phyloP scores from a whole-genome alignment of 345 rosid genomes.

The Boechera divaricarpa region DNA sequence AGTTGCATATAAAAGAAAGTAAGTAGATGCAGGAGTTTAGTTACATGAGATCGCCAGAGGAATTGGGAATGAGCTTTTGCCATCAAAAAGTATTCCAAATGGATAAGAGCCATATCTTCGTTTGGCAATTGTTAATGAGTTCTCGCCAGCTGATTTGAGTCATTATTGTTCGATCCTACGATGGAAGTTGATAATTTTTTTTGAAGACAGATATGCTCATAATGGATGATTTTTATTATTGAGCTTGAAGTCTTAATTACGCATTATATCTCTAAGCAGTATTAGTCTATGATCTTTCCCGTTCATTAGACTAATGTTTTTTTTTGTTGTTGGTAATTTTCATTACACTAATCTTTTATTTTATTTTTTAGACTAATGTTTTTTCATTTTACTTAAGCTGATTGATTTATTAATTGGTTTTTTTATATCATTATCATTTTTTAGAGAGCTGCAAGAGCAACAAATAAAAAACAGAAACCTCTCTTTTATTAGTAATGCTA shows the following conservation, averaged over 20 bases:
- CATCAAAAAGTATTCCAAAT: not conserved
- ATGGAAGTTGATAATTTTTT: not conserved
- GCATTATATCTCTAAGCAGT: not conserved
- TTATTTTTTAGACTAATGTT: not conserved
- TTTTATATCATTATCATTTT: not conserved
- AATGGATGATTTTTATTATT: not conserved
- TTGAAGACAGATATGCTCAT: not conserved
- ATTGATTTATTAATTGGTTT: too few species aligned
- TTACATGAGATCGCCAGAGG: not conserved
- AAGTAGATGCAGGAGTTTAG: not conserved
- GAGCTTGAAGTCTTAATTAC: not conserved
- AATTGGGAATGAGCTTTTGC: not conserved
- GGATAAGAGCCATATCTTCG: not conserved
- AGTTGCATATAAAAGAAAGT: not conserved
- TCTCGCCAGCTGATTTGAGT: not conserved
- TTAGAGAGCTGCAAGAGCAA: not conserved
- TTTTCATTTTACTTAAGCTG: not conserved
- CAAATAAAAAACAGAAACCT: not conserved
- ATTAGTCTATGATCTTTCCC: not conserved
- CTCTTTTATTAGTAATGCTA: constrained; percentile 26
- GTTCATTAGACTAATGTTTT: not conserved
- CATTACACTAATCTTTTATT: too few species aligned
- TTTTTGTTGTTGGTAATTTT: too few species aligned
- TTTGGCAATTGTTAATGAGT: not conserved
- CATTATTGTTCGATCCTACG: not conserved